These are phyloP conservation scores for Chaetomium fimeti DNA, from an alignment of 495 filamentous ascomycete species.

Conservation along the genomic window DNA sequence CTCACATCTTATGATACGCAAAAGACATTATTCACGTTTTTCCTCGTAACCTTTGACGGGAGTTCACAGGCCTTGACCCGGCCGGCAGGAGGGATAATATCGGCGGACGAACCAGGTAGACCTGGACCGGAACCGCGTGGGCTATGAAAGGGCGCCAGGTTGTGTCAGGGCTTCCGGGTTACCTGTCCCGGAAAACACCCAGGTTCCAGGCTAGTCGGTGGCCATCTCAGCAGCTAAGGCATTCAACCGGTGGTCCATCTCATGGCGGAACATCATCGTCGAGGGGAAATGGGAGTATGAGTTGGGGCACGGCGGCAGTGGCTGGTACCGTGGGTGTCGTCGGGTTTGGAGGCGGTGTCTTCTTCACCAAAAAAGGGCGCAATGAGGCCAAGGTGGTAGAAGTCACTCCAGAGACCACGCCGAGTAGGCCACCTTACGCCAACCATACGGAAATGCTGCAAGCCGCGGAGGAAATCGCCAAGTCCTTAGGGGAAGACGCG, in stretches of 20 bases:
- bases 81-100: too few relatives aligned
- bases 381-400: neutral
- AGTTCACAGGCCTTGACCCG: too few relatives aligned
- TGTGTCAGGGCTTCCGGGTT: neutral
- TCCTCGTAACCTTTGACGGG: too few relatives aligned
- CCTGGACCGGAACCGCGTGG: too few relatives aligned
- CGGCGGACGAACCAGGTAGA: too few relatives aligned
- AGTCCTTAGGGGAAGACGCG: slow-evolving; percentile 58
- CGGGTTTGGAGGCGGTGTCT: slow-evolving; percentile 6
- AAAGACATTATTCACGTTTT: too few relatives aligned
- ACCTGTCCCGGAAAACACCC: neutral
- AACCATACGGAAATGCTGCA: slow-evolving; percentile 35
- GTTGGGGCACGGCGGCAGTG: neutral
- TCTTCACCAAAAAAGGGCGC: neutral
- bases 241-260: neutral
- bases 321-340: neutral
- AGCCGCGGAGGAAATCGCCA: slow-evolving; percentile 61
- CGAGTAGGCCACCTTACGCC: slow-evolving; percentile 18
- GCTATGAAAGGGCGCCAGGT: slow-evolving; percentile 8
- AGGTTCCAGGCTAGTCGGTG: neutral
- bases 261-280: neutral
- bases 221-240: slow-evolving; percentile 1
- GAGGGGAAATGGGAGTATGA: neutral
- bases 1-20: too few relatives aligned
- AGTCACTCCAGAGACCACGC: neutral